These are phyloP conservation scores for Monosporascus sp. DNA, from an alignment of 2,329 filamentous ascomycete genomes.

Conservation along the genomic window DNA sequence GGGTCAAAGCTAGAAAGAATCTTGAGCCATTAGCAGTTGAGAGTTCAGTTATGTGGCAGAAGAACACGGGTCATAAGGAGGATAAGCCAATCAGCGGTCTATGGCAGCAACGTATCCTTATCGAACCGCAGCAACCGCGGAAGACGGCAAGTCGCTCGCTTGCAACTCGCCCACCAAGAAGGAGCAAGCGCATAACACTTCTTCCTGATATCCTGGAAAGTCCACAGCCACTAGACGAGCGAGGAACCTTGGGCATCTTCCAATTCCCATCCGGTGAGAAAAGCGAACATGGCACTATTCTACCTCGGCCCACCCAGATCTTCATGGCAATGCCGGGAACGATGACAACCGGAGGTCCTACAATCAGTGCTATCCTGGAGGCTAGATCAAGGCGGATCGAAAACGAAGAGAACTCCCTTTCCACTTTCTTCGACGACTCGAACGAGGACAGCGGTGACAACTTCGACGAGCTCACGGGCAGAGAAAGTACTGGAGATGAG, in stretches of 20 bases:
- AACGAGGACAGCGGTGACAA: conserved; percentile 45
- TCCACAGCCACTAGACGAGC: conserved; percentile 53
- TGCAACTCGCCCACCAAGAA: conserved; percentile 49
- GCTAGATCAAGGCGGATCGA: conserved; percentile 32
- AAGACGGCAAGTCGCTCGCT: conserved; percentile 34
- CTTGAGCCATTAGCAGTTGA: conserved; percentile 29
- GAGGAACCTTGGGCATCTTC: conserved; percentile 58
- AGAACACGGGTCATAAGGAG: conserved; percentile 7
- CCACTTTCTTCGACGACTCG: conserved; percentile 54
- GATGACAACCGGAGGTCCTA: conserved; percentile 38
- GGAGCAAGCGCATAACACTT: conserved; percentile 50
- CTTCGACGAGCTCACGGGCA: conserved; percentile 31
- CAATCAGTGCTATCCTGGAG: conserved; percentile 25
- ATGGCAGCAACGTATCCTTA: conserved; percentile 18
- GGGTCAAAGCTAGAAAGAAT: conserved; percentile 31
- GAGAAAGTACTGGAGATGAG: conserved; percentile 40
- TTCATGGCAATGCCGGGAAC: conserved; percentile 47
- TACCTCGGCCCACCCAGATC: conserved; percentile 30
- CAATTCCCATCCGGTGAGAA: conserved; percentile 62
- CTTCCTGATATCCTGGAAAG: conserved; percentile 61
- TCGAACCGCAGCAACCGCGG: conserved; percentile 15
- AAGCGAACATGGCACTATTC: conserved; percentile 49
- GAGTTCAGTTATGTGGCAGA: conserved; percentile 36
- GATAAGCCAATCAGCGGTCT: conserved; percentile 9
- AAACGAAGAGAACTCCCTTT: conserved; percentile 39